A percentile compares a stretch with the other conserved stretches of the same genome.
phyloP scores from a whole-genome alignment of 169 alveolate genomes.

The Eimeria necatrix region DNA sequence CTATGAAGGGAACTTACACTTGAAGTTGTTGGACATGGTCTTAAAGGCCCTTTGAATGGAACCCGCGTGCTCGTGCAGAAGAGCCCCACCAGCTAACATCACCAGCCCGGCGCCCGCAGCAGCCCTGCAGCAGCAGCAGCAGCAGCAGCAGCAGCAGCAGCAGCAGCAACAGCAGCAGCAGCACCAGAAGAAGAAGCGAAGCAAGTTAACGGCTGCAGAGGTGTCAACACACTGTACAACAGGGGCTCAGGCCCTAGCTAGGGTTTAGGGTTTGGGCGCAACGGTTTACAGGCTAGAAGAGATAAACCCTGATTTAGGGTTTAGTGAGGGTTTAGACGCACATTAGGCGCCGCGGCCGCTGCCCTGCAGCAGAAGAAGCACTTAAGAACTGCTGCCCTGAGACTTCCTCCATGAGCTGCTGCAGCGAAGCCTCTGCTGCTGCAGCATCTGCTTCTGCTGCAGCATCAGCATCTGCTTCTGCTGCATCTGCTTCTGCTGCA shows the following conservation, averaged over 20 bases:
- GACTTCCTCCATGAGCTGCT: too few relatives aligned
- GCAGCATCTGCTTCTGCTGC: too few relatives aligned
- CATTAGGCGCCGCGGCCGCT: neutral
- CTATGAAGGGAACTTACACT: neutral
- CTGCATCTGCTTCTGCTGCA: neutral
- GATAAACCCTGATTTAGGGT: neutral
- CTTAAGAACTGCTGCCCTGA: too few relatives aligned
- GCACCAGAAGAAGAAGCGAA: neutral
- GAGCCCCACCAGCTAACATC: constrained; percentile 24
- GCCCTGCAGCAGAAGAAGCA: too few relatives aligned
- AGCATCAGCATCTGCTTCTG: neutral
- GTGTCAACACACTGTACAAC: too few relatives aligned
- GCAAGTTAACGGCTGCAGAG: neutral
- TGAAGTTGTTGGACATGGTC: neutral
- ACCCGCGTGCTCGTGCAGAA: neutral
- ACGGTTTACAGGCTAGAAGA: neutral
- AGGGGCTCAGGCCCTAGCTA: too few relatives aligned
- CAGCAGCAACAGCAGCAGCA: constrained; percentile 28
- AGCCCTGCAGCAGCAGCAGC: neutral
- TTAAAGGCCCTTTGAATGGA: neutral
- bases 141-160: constrained; percentile 43
- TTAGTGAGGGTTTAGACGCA: neutral
- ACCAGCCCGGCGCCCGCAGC: constrained; percentile 23
- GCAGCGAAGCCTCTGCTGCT: too few relatives aligned
- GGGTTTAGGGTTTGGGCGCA: too few relatives aligned